phyloP scores from a whole-genome alignment of 2,329 filamentous ascomycete species.

The Sarocladium brachiariae region DNA sequence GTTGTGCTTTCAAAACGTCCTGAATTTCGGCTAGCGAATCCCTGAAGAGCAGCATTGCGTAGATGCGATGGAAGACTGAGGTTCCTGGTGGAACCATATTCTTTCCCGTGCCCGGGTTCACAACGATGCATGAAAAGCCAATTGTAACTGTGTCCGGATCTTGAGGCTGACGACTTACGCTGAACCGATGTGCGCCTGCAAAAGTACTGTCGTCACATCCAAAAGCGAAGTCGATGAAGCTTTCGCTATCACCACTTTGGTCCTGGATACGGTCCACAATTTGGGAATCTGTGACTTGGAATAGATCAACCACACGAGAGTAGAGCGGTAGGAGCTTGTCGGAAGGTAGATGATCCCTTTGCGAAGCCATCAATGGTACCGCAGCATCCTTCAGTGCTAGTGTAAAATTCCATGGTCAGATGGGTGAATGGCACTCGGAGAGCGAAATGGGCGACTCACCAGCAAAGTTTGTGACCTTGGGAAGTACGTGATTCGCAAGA shows the following conservation, averaged over 20 bases:
- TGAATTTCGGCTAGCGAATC: neutral
- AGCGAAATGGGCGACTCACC: neutral
- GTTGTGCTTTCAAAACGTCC: neutral
- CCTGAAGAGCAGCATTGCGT: conserved; percentile 6
- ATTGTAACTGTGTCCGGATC: neutral
- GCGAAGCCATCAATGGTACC: neutral
- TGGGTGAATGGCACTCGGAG: neutral
- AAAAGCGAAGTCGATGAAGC: conserved; percentile 5
- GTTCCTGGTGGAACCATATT: neutral
- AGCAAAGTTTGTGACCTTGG: neutral
- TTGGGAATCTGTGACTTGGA: neutral
- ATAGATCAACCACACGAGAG: neutral
- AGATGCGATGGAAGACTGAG: conserved; percentile 2
- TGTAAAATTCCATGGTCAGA: neutral
- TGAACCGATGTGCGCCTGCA: conserved; percentile 3
- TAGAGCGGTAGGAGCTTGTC: neutral
- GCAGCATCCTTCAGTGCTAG: neutral
- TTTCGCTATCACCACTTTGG: neutral
- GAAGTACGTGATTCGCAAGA: neutral
- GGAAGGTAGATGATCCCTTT: neutral
- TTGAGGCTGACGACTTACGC: neutral
- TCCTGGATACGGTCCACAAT: neutral
- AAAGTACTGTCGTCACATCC: conserved; percentile 2
- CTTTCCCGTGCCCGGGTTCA: neutral
- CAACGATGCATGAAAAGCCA: neutral